Conservation (phyloP, 148 eudicot species). For the Cornus kousa region DNA sequence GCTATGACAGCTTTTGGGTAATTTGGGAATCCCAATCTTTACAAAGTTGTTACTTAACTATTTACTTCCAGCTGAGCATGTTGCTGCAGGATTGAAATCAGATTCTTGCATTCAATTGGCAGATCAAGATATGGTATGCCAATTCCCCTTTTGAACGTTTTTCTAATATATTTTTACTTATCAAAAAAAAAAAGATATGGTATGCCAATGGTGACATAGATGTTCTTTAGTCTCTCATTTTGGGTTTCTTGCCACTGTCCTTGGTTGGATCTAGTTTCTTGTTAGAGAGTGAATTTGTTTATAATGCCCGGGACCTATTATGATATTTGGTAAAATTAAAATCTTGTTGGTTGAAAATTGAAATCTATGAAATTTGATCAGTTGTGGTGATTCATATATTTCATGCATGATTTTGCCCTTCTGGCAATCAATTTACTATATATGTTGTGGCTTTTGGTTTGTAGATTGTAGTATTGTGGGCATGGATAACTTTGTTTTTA, state of each 20-base stretch:
- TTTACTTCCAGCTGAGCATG: conserved; percentile 26
- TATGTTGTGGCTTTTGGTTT: background rate
- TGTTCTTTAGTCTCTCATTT: background rate
- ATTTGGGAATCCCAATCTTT: background rate
- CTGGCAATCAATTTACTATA: background rate
- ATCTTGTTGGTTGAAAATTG: background rate
- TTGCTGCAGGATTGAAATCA: conserved; percentile 19
- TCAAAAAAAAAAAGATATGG: too few relatives aligned
- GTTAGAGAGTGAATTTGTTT: background rate
- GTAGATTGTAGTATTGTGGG: background rate
- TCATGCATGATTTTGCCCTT: background rate
- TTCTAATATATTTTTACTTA: too few relatives aligned
- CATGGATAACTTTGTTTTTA: too few relatives aligned
- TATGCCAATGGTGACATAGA: conserved; percentile 15
- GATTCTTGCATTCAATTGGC: conserved; percentile 8
- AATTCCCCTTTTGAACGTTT: too few relatives aligned
- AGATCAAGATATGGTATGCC: conserved; percentile 30
- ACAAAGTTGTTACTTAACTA: conserved; percentile 8
- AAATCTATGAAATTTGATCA: background rate
- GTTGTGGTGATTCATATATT: background rate
- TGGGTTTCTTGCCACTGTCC: background rate
- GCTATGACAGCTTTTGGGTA: background rate
- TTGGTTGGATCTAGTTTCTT: too few relatives aligned
- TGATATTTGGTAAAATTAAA: background rate
- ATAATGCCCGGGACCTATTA: background rate